phyloP scores from a whole-genome alignment of 805 yeast species.

The Kockiozyma suomiensis region DNA sequence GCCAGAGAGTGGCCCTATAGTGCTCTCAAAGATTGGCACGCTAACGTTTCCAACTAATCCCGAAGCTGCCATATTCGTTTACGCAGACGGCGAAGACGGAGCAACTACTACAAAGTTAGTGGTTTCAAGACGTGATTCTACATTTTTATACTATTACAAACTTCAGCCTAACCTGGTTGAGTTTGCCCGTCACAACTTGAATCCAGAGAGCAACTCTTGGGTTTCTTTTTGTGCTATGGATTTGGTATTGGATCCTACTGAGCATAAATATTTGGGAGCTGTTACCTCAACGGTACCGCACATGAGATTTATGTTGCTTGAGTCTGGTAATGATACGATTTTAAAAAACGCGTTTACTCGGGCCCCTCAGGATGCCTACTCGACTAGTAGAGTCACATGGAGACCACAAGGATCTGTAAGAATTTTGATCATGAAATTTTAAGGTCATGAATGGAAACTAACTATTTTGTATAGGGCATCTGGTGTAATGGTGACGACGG shows the following conservation, averaged over 20 bases:
- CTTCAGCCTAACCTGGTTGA: slow-evolving; percentile 23
- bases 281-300: slow-evolving; percentile 80
- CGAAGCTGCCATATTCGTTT: slow-evolving; percentile 29
- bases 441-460: not conserved
- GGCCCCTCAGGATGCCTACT: slow-evolving; percentile 71
- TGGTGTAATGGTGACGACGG: slow-evolving; percentile 79
- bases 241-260: slow-evolving; percentile 25
- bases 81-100: slow-evolving; percentile 3
- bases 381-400: slow-evolving; percentile 55
- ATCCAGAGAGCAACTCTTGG: slow-evolving; percentile 33
- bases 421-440: not conserved
- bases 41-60: slow-evolving; percentile 32
- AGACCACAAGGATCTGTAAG: slow-evolving; percentile 41
- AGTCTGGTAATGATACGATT: slow-evolving; percentile 40
- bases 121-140: slow-evolving; percentile 35
- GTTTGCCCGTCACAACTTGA: slow-evolving; percentile 33
- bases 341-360: slow-evolving; percentile 51
- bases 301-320: slow-evolving; percentile 64
- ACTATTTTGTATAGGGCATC: slow-evolving; percentile 48
- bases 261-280: slow-evolving; percentile 49
- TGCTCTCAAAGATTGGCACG: slow-evolving; percentile 16
- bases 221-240: slow-evolving; percentile 36
- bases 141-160: slow-evolving; percentile 34
- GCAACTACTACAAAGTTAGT: slow-evolving; percentile 10
- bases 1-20: not conserved